Base-by-base conservation (phyloP, 2,329 filamentous ascomycete species). In the Geosmithia morbida region DNA sequence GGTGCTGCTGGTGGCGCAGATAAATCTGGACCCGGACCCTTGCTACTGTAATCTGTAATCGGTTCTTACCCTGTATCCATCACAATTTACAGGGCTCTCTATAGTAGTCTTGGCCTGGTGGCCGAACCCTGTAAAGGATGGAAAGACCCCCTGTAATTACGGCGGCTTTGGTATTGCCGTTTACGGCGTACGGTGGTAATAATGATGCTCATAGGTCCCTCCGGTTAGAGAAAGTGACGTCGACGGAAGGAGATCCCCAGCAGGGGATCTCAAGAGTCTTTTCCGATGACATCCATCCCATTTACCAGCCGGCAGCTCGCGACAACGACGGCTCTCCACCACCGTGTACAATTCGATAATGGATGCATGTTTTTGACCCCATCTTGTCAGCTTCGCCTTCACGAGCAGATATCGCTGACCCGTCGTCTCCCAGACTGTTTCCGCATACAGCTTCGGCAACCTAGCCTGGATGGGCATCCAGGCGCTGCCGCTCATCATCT, bases 391-490 rank as follows among this genome's bases (percentile, higher is more conserved):
- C 22, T 4, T 26, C 33, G 3, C 33, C 3, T 37, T 11, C 33
- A 11, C 29, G 29, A 6, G 6, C 14, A 11, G 14, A 13, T 13
- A 16, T 43, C 18, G 19, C 41, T 43, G 41, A 43, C 41, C 41
- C 7, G 4, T 8, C 7, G 5, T 14, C 19, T 41, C n/a, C 17
- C 48, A 77, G 72, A 65, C 70, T 48, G 62, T 74, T 52, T 67
- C 71, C 48, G 56, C 66, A 14, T 77, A 73, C 58, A 71, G 65
- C 54, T 68, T 72, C 59, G 66, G 67, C 44, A 74, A 72, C 48
- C 63, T 73, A 43, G 69, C 63, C 54, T 77, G 73, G 74, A 64
- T 76, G 47, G 52, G 61, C 39, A 54, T 66, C 8, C 73, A 77
- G 56, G 69, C 66, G 10, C 19, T 70, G 2, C 66, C 71, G 2